phyloP scores from a whole-genome alignment of 2,329 filamentous ascomycete genomes.

The Nannizzia gypsea region DNA sequence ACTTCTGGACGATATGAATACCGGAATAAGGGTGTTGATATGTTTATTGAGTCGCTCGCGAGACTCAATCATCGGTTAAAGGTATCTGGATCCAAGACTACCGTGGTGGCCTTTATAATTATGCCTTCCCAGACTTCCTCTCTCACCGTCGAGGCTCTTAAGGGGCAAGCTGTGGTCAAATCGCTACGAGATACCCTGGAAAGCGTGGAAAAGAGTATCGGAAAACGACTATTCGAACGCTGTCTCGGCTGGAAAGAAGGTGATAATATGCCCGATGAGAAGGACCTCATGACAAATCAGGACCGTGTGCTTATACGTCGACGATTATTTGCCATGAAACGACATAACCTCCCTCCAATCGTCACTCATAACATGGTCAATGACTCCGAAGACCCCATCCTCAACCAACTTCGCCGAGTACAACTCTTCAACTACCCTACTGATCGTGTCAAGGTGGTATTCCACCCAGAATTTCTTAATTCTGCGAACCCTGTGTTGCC shows the following conservation, averaged over 20 bases:
- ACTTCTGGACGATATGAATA: constrained; percentile 95
- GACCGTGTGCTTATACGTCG: constrained; percentile 87
- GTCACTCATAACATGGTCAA: constrained; percentile 99
- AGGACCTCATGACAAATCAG: constrained; percentile 82
- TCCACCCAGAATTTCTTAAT: constrained; percentile 96
- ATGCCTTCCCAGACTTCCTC: constrained; percentile 96
- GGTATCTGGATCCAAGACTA: constrained; percentile 70
- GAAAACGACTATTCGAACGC: constrained; percentile 86
- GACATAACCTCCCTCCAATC: constrained; percentile 77
- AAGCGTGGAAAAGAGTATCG: constrained; percentile 84
- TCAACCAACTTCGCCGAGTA: constrained; percentile 91
- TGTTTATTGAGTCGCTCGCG: constrained; percentile 96
- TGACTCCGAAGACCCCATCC: constrained; percentile 79
- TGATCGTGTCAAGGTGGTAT: constrained; percentile 93
- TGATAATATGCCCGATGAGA: constrained; percentile 85
- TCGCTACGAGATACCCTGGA: constrained; percentile 86
- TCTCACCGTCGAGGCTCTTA: constrained; percentile 85
- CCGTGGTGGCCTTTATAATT: constrained; percentile 94
- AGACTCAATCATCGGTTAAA: constrained; percentile 91
- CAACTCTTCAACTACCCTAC: constrained; percentile 93
- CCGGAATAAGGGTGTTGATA: constrained; percentile 96
- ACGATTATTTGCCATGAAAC: constrained; percentile 92
- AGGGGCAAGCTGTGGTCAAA: constrained; percentile 95
- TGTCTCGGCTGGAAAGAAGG: constrained; percentile 94
- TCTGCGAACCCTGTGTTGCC: constrained; percentile 90